Evolutionary conservation across 345 rosid species (phyloP), one percentile per base, ranked within the genome.

Genomic region (Gossypium arboreum): DNA sequence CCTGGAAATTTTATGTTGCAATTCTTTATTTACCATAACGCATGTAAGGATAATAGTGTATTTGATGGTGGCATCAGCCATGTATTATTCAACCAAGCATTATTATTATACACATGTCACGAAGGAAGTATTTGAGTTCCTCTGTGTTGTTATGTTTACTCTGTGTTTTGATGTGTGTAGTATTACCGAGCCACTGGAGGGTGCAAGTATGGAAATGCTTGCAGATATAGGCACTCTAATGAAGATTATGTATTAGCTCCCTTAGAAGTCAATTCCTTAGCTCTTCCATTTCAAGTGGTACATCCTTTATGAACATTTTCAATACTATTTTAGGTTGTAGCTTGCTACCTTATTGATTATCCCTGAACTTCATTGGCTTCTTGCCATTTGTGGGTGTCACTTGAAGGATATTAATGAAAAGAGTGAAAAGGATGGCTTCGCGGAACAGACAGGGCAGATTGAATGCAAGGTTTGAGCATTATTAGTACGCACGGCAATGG

Each of bases 401-500:
- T 51, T 63, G 77, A 64, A 74, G 63, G 68, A 22, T 71, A 39
- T 27, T 7, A 68, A 66, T 18, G 76, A 68, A 8, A 66, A 60
- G 55, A 76, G 16, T 22, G 75, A 80, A 48, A 73, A 67, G 27
- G 73, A 74, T 61, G 25, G 48, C 68, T 75, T 29, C 17, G 3
- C 1, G 43, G 75, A 70, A 27, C 69, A 70, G 58, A 45, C 48
- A 15, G 73, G 20, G 27, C 45, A 54, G 72, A 56, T 70, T 74
- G 80, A 70, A 69, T 81, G 80, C 83, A 81, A 77, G 83, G 78
- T 81, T 74, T 20, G 76, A 66, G 47, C 47, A 4, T 9, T 73
- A 52, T 1, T 72, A 34, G 41, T 34, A 34, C 7, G 6, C 41
- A 34, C 7, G 41, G 41, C 41, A 34, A 34, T 34, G 7, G 41